phyloP scores from a whole-genome alignment of 257 asterid species.

The Paulownia fortunei region DNA sequence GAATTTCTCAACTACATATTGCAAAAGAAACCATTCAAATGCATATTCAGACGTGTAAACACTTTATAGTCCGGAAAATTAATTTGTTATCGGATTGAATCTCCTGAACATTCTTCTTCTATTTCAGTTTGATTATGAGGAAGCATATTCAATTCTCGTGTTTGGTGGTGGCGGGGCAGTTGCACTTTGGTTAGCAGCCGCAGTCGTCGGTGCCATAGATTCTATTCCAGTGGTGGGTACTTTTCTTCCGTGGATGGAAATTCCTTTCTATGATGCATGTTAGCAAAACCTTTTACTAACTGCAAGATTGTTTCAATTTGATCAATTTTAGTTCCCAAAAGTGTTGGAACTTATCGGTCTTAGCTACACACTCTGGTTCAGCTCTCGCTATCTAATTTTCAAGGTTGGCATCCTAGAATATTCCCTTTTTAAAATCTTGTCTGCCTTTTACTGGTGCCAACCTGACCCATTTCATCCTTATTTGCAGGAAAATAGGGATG shows the following conservation, averaged over 20 bases:
- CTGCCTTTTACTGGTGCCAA: neutral
- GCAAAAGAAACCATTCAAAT: neutral
- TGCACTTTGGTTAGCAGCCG: constrained; percentile 63
- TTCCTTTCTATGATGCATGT: neutral
- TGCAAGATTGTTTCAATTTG: neutral
- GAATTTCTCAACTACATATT: neutral
- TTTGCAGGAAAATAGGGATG: constrained; percentile 75
- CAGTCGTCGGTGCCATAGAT: constrained; percentile 76
- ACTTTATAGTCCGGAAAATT: neutral
- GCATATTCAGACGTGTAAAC: neutral
- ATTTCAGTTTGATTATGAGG: constrained; percentile 63
- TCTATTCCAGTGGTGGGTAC: constrained; percentile 76
- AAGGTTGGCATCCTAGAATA: constrained; percentile 53
- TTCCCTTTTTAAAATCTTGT: neutral
- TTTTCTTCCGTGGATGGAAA: neutral
- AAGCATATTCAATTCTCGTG: constrained; percentile 53
- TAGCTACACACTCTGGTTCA: constrained; percentile 82
- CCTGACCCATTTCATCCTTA: neutral
- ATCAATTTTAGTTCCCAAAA: constrained; percentile 62
- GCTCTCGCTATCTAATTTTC: constrained; percentile 69
- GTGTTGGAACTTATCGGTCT: constrained; percentile 79
- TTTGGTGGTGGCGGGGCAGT: constrained; percentile 62
- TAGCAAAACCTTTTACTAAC: constrained; percentile 20
- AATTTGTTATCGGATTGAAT: neutral
- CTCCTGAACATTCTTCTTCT: constrained; percentile 21